Conservation (phyloP, 371 early-diverging fungal genomes). For the Aphelidium insulamus region DNA sequence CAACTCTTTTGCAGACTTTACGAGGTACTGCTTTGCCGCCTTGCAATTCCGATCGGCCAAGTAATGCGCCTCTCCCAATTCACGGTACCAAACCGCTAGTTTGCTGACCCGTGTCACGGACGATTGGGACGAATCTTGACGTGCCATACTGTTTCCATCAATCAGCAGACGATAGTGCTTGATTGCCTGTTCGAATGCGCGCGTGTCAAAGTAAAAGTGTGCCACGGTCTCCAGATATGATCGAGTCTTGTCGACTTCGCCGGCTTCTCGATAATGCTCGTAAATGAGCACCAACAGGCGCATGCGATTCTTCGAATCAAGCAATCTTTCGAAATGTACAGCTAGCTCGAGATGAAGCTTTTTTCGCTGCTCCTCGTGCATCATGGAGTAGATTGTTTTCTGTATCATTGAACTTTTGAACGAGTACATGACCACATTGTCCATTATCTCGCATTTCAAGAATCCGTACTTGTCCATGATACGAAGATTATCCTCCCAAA, state of each 20-base stretch:
- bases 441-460: conserved; percentile 6
- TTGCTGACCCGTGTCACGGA: too few species aligned
- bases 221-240: conserved; percentile 14
- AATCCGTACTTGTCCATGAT: conserved; percentile 18
- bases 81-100: too few species aligned
- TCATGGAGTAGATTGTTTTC: conserved; percentile 19
- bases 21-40: too few species aligned
- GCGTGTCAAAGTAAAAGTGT: conserved; percentile 13
- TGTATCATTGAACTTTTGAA: conserved; percentile 21
- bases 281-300: conserved; percentile 14
- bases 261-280: conserved; percentile 20
- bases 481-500: conserved; percentile 7
- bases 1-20: too few species aligned
- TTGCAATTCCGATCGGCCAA: too few species aligned
- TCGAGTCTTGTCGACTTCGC: conserved; percentile 11
- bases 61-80: too few species aligned
- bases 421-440: conserved; percentile 6
- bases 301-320: conserved; percentile 10
- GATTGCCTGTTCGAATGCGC: conserved; percentile 12
- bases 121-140: too few species aligned
- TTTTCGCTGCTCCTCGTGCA: conserved; percentile 17
- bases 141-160: too few species aligned
- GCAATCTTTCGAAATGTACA: conserved; percentile 12
- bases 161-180: too few species aligned
- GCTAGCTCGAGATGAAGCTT: conserved; percentile 17